A percentile compares a stretch with the other conserved stretches of the same genome.
These are phyloP conservation scores for Scolecobasidium constrictum DNA, from an alignment of 2,329 filamentous ascomycete species.

Conservation along the genomic window DNA sequence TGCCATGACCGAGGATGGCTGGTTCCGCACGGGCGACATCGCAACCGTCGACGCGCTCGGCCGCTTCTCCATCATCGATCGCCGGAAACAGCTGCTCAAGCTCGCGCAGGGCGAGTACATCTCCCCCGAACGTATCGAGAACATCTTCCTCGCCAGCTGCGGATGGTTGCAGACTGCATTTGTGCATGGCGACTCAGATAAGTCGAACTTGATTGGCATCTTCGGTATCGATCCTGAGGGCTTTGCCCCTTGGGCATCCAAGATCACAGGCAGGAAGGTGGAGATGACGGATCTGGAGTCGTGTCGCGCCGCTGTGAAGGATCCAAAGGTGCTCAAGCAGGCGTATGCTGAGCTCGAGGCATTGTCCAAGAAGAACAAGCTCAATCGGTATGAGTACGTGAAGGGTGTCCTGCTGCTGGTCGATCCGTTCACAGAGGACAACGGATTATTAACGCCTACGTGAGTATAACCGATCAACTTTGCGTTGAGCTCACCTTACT, in stretches of 20 bases:
- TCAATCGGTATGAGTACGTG: constrained; percentile 84
- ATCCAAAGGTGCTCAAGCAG: constrained; percentile 61
- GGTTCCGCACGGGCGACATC: constrained; percentile 96
- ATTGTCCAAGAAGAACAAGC: constrained; percentile 72
- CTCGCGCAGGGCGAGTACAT: constrained; percentile 96
- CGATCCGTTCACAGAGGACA: constrained; percentile 89
- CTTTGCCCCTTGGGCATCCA: constrained; percentile 73
- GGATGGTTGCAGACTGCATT: constrained; percentile 70
- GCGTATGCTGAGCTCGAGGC: constrained; percentile 69
- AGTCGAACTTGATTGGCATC: constrained; percentile 73
- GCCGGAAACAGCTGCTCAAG: constrained; percentile 98
- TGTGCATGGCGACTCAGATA: constrained; percentile 79
- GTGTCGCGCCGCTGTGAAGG: constrained; percentile 54
- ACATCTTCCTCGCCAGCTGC: constrained; percentile 76
- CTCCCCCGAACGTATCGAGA: constrained; percentile 93
- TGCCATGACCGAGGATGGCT: constrained; percentile 74
- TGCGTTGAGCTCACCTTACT: constrained; percentile 13
- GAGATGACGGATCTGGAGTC: constrained; percentile 52
- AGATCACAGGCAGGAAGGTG: constrained; percentile 60
- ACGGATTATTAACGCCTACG: constrained; percentile 81
- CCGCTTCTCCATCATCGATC: constrained; percentile 87
- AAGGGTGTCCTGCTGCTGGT: constrained; percentile 62
- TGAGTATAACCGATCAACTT: constrained; percentile 38
- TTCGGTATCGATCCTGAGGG: constrained; percentile 78
- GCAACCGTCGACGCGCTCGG: constrained; percentile 74